Evolutionary conservation across 2,329 filamentous ascomycete species (phyloP).

Genomic region (Aspergillus pseudoglaucus): DNA sequence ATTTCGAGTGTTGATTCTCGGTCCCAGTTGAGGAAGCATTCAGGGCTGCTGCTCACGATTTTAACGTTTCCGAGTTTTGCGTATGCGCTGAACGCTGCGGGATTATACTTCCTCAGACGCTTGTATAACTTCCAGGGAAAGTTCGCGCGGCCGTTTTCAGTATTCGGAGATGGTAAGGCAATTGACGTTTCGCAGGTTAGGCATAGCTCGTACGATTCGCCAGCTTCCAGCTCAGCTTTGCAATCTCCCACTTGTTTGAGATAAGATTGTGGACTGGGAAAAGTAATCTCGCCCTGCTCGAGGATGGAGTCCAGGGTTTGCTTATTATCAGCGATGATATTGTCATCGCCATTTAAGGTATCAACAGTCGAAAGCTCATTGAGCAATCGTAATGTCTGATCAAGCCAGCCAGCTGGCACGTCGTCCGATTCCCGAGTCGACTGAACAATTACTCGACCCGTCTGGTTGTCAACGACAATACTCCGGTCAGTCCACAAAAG

Average conservation of each 20-base stretch:
- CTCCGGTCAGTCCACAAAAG: constrained; percentile 72
- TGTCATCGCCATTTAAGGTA: constrained; percentile 2
- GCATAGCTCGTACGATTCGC: constrained; percentile 81
- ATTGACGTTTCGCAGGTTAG: constrained; percentile 70
- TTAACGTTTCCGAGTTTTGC: constrained; percentile 63
- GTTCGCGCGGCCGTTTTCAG: constrained; percentile 18
- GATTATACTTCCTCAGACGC: constrained; percentile 62
- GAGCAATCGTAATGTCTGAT: constrained; percentile 21
- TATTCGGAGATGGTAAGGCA: constrained; percentile 28
- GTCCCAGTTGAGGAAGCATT: constrained; percentile 74
- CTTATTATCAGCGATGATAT: constrained; percentile 8
- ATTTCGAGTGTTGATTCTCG: constrained; percentile 50
- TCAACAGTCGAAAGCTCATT: constrained; percentile 11
- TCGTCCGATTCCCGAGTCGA: constrained; percentile 46
- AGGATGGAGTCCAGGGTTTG: constrained; percentile 27
- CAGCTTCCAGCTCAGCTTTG: constrained; percentile 65
- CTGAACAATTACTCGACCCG: constrained; percentile 60
- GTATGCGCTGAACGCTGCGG: constrained; percentile 80
- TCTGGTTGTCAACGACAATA: constrained; percentile 67
- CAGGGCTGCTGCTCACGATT: constrained; percentile 76
- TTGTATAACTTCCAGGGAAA: constrained; percentile 67
- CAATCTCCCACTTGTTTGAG: constrained; percentile 61
- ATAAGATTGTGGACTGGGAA: constrained; percentile 48
- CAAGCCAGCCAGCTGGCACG: constrained; percentile 42
- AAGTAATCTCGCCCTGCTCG: constrained; percentile 19